Base-by-base conservation (phyloP, 306 rosid species). In the Abrus pulchellus region DNA sequence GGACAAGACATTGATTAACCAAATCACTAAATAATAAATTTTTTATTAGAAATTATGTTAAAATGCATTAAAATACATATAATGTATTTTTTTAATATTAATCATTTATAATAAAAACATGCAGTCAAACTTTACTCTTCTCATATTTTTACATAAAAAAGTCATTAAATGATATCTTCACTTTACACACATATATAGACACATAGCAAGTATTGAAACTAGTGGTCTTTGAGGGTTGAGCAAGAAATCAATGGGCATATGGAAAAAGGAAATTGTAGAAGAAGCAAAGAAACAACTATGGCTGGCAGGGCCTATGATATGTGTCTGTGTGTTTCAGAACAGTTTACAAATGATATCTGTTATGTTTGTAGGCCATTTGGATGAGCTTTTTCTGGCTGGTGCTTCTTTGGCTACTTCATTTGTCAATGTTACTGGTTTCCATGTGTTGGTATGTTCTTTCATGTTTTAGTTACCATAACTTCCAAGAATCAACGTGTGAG, bases 211-310 rank as follows among this genome's bases (percentile, higher is more conserved):
- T 36, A 2, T 36, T 36, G 3, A 36, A 4, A 4, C 40, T 36
- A 36, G 40, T 54, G 38, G 38, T 56, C 2, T 27, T 20, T 56
- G 71, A 75, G 79, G 32, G 48, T 8, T n/a, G 9, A 80, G 7
- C 3, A 28, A 55, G n/a, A 64, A 64, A 74, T 3, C 40, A 40
- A 78, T 20, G 74, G 45, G 7, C 0, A 6, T 43, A 9, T 68
- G 82, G 82, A 78, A 54, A 55, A 66, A 77, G 55, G 77, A 75
- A n/a, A 40, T 57, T 9, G 60, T 1, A 0, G 87, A 81, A 3
- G 97, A 93, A 83, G 75, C 83, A 47, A 87, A 88, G 88, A 88
- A 84, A 87, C 96, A 93, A 82, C 38, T 91, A 72, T 91, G 97
- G 94, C 79, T 93, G 4, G 97, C 94, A 54, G 92, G 88, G 34